phyloP scores from a whole-genome alignment of 2,329 filamentous ascomycete species.

The Rhinocladiella similis region DNA sequence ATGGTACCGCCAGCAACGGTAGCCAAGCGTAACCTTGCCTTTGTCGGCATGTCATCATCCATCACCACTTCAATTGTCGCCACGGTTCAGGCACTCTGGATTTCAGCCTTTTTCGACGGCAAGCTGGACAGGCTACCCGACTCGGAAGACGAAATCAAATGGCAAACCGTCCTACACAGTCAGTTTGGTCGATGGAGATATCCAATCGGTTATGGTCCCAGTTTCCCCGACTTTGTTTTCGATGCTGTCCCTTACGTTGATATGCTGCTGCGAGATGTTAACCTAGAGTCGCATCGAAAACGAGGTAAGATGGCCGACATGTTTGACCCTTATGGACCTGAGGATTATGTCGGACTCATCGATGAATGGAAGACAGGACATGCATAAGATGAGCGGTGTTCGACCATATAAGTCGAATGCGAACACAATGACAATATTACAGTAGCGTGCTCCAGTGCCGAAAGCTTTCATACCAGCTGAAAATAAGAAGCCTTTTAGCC shows the following conservation, averaged over 20 bases:
- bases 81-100: constrained; percentile 57
- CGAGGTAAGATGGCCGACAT: constrained; percentile 32
- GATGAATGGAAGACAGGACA: constrained; percentile 1
- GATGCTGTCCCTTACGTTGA: constrained; percentile 76
- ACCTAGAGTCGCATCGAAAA: constrained; percentile 50
- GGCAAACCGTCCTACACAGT: constrained; percentile 63
- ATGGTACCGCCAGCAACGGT: constrained; percentile 39
- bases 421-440: no score
- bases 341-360: constrained; percentile 23
- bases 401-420: no score
- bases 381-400: neutral
- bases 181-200: constrained; percentile 71
- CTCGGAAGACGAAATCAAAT: constrained; percentile 23
- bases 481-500: no score
- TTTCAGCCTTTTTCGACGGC: constrained; percentile 63
- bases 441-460: no score
- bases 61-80: constrained; percentile 47
- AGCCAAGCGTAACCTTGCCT: constrained; percentile 32
- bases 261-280: constrained; percentile 65
- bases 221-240: constrained; percentile 70
- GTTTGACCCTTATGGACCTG: constrained; percentile 37
- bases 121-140: constrained; percentile 42
- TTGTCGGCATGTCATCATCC: constrained; percentile 50
- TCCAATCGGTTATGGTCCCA: constrained; percentile 62
- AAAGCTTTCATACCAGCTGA: no score